Percentiles rank a stretch among this genome's conserved stretches.
phyloP scores from a whole-genome alignment of 2,329 filamentous ascomycete species.

The Alternaria sp. region DNA sequence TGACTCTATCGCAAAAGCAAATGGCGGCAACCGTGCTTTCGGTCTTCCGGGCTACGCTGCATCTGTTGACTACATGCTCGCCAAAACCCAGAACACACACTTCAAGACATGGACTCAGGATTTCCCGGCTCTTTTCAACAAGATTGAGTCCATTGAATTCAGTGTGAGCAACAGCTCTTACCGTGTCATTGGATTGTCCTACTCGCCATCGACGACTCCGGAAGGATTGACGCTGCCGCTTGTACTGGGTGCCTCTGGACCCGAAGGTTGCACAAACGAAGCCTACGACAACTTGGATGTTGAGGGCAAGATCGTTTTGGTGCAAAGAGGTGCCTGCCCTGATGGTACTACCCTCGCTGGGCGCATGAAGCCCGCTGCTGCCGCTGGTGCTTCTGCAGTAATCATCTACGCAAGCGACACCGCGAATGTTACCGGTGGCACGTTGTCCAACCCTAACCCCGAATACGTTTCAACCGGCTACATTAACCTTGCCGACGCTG shows the following conservation, averaged over 20 bases:
- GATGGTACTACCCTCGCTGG: slow-evolving; percentile 52
- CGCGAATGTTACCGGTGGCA: slow-evolving; percentile 50
- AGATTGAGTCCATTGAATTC: slow-evolving; percentile 52
- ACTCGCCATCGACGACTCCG: slow-evolving; percentile 56
- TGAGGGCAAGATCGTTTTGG: slow-evolving; percentile 50
- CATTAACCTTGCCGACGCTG: slow-evolving; percentile 54
- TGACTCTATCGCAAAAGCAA: slow-evolving; percentile 60
- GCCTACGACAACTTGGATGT: slow-evolving; percentile 50
- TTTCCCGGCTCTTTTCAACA: slow-evolving; percentile 55
- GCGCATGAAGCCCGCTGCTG: slow-evolving; percentile 49
- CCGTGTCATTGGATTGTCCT: slow-evolving; percentile 53
- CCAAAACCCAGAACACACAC: slow-evolving; percentile 53
- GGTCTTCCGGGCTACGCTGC: slow-evolving; percentile 66
- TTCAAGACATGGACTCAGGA: slow-evolving; percentile 56
- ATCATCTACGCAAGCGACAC: slow-evolving; percentile 52
- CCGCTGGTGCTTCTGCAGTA: slow-evolving; percentile 51
- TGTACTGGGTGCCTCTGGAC: slow-evolving; percentile 50
- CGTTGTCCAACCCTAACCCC: slow-evolving; percentile 48
- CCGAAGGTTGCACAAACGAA: slow-evolving; percentile 50
- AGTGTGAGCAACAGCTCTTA: slow-evolving; percentile 46
- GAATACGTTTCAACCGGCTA: slow-evolving; percentile 49
- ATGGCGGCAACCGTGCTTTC: slow-evolving; percentile 67
- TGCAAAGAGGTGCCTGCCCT: slow-evolving; percentile 51
- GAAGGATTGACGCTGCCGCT: slow-evolving; percentile 54
- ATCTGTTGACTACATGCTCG: slow-evolving; percentile 64